These are phyloP conservation scores for Arabidopsis thaliana DNA, from an alignment of 345 rosid species.

Conservation along the genomic window TAIR10.1 NC_003076.8:3027501-3028000, in stretches of 20 bases:
- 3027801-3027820: constrained; percentile 21
- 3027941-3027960: constrained; percentile 17
- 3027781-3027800: constrained; percentile 35
- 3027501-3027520: constrained; percentile 23
- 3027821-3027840: constrained; percentile 26
- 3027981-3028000: constrained; percentile 22
- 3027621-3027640: constrained; percentile 46
- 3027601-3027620: constrained; percentile 44
- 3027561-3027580: constrained; percentile 29
- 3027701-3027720: constrained; percentile 34
- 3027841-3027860: constrained; percentile 36
- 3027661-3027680: constrained; percentile 31
- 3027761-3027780: constrained; percentile 35
- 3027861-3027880: constrained; percentile 2
- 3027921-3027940: constrained; percentile 24
- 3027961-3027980: constrained; percentile 39
- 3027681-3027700: constrained; percentile 29
- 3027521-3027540: constrained; percentile 46
- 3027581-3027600: constrained; percentile 39
- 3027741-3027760: constrained; percentile 42
- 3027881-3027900: constrained; percentile 12
- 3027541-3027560: constrained; percentile 37
- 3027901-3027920: constrained; percentile 16
- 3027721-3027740: constrained; percentile 21
- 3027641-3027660: constrained; percentile 43